Evolutionary conservation across 2,329 filamentous ascomycete species (phyloP), one percentile per base, ranked within the genome.

Genomic region (Alternaria infectoria): DNA sequence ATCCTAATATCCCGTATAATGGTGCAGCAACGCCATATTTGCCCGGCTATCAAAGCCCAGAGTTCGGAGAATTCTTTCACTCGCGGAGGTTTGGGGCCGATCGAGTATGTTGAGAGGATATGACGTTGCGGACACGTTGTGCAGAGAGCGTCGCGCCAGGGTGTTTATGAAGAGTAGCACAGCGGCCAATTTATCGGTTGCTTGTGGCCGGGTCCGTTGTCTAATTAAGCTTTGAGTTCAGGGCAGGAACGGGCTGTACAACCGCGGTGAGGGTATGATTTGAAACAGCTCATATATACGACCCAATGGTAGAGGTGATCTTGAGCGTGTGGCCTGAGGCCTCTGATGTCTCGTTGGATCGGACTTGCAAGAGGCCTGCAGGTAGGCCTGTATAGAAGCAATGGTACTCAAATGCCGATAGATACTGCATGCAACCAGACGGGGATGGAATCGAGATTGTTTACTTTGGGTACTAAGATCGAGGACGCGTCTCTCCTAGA

Each of bases 1-100:
- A 43, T 6, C 28, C 50, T 30, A 63, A 65, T 65, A 61, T 67
- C 62, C 45, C 44, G 19, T 50, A 15, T 26, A 40, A 52, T 23
- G 21, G 1, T 3, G 44, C 6, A 21, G 46, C 5, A 30, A 25
- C n/a, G 44, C 26, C 10, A 32, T 51, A n/a, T 45, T 61, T 36
- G n/a, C 23, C 13, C 7, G n/a, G 15, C 23, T 49, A 28, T 45
- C 47, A 49, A 36, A 57, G 59, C 23, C 26, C 13, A 51, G 32
- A 36, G 12, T 15, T 57, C 45, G 26, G 54, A 50, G 54, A 57
- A 57, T 57, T 57, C 28, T 17, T 5, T 28, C 21, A 49, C 13
- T 57, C 47, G 36, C 45, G 45, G 46, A 32, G 46, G 11, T 28
- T 49, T 57, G 45, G 19, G 32, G 26, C 54, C 46, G 46, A 50